Base-by-base conservation (phyloP, 352 stramenopile genomes). In the Phytophthora megakarya region DNA sequence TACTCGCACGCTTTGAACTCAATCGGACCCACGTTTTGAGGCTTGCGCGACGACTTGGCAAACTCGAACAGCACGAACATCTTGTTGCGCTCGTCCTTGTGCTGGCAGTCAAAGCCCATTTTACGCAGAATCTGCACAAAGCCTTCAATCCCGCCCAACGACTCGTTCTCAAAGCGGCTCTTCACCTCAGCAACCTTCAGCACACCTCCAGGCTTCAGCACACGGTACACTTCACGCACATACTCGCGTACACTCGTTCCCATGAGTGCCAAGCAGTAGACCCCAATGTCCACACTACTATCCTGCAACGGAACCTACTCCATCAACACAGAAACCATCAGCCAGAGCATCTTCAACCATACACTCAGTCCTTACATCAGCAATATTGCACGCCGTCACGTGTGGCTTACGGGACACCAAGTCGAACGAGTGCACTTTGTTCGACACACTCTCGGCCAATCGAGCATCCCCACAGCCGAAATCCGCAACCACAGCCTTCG, bases 211-310 rank as follows among this genome's bases (percentile, higher is more conserved):
- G 89, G 74, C 56, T 97, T 98, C 28, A 99, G 73, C 50, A 99
- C 95, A 47, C 97, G 88, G 63, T 96, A 76, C 9, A 91, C 97
- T 76, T 99, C 98, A 16, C 89, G 62, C n/a, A 99, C 72, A 80
- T 99, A 99, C 65, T 99, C 96, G 22, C 88, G 81, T 37, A 99
- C 81, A 65, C 98, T 99, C 21, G 94, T 99, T 21, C 97, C 98
- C 98, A 99, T 99, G 23, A 99, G 84, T 19, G 97, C 95, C 21
- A 99, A 83, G 70, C 94, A 99, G 73, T 99, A 99, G 15, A 99
- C 88, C 15, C 76, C 96, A 52, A 99, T 90, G 74, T 99, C 96
- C 3, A 99, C 82, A 16, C 76, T 90, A 49, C 74, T 76, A 59
- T 98, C 70, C 1, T 75, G 39, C 11, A 99, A 78, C 19, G 97